Evolutionary conservation across 257 asterid species (phyloP), one percentile per base, ranked within the genome.

Genomic region (Nicotiana sylvestris): DNA sequence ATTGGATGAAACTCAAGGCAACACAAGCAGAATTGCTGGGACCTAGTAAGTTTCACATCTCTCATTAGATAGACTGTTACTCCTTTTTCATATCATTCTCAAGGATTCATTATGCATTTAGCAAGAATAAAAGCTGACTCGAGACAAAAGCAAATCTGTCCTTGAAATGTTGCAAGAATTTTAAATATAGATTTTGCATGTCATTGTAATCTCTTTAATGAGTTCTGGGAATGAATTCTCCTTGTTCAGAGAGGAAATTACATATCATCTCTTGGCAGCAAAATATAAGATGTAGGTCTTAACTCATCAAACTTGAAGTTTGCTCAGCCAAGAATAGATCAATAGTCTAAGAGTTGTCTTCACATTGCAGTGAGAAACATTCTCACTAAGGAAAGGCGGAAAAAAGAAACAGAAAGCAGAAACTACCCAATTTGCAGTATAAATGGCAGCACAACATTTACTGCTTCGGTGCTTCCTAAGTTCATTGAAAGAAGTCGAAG

Each of bases 21-120:
- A 29, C 30, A 86, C 86, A 10, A 81, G 4, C 10, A 76, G 13
- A 55, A 49, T 83, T 39, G 88, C 62, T 29, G 88, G 88, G 18
- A 86, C 86, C 5, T 76, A 13, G 85, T 86, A 81, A 81, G 83
- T 78, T 35, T 1, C 4, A 64, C 56, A 2, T 9, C 56, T 10
- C 4, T 51, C 25, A 32, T 6, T 66, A 30, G 49, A 32, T 66
- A 32, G 3, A 30, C 4, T 32, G 46, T 66, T 67, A 18, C 6
- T 33, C 6, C 37, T 33, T 35, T 67, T 33, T 17, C 49, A 17
- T 0, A 30, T 4, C 17, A 2, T 18, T 66, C 33, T 12, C 3
- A 66, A 32, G 49, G 25, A 6, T 66, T 66, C 25, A 15, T 66
- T 30, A 66, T 8, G 27, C 39, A 27, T 1, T 30, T 65, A 0